Base-by-base conservation (phyloP, 2,329 filamentous ascomycete genomes). In the Scorias spongiosa region DNA sequence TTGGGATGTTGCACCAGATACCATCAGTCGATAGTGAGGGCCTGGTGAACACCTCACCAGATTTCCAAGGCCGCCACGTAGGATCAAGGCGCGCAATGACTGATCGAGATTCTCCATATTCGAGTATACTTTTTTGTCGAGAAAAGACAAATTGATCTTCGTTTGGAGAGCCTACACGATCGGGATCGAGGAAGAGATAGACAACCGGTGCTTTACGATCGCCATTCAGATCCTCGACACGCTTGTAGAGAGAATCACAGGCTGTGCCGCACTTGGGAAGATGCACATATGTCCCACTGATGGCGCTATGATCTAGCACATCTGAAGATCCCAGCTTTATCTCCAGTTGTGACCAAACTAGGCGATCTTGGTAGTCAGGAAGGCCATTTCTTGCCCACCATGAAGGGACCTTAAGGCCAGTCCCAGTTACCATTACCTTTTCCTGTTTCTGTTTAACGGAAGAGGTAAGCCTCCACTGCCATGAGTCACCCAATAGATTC, bases 111-210 rank as follows among this genome's bases (percentile, higher is more conserved):
- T 72, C 65, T 14, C 69, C 67, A 32, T 68, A 67, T 11, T 66
- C 58, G 6, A 72, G 58, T 4, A 67, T 62, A 8, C 60, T 57
- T 44, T 67, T 67, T 40, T 71, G 65, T 6, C 64, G 50, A 2
- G 75, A 68, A 51, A 82, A 76, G 0, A 80, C 70, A 50, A 78
- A 78, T 2, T 56, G 57, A 52, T 81, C 76, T 5, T 68, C 44
- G 0, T 62, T 53, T 0, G 65, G 56, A 26, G 68, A 55, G 1
- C 69, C 69, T 30, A 70, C 63, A 12, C 67, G 66, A 5, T 66
- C 60, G 0, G 75, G 71, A 43, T 81, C 74, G 2, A 77, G 59
- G 51, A 79, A 80, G 2, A 81, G 56, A 49, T 69, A 81, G 0
- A 78, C 43, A 1, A 63, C 53, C 41, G 51, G 43, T 2, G 46